Evolutionary conservation across 2,329 filamentous ascomycete genomes (phyloP).

Genomic region (Phymatotrichopsis omnivora): DNA sequence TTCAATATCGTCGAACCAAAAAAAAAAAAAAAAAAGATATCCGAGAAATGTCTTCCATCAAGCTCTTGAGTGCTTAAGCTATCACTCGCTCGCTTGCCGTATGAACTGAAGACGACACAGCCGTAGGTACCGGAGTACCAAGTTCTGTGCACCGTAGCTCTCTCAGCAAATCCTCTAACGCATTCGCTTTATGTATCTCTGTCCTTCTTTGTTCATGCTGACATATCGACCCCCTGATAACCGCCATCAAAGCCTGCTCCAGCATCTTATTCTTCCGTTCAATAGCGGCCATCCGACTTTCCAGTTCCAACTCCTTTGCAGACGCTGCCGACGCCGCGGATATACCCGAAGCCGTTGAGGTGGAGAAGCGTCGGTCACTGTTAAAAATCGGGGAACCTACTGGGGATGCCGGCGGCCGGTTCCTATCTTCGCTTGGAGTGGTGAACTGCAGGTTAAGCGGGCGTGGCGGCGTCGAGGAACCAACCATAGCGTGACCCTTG

Average conservation of each 20-base stretch:
- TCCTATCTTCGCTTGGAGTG: not conserved
- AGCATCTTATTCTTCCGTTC: constrained; percentile 30
- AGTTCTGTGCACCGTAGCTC: too few species aligned
- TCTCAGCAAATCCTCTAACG: constrained; percentile 23
- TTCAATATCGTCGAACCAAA: too few species aligned
- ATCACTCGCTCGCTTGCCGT: too few species aligned
- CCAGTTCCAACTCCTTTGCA: constrained; percentile 22
- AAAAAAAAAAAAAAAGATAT: too few species aligned
- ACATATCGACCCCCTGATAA: constrained; percentile 28
- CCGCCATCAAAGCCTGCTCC: constrained; percentile 30
- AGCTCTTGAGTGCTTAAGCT: too few species aligned
- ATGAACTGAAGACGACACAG: too few species aligned
- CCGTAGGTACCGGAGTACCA: too few species aligned
- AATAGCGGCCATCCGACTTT: constrained; percentile 27
- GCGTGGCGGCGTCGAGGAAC: constrained; percentile 9
- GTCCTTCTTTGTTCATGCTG: constrained; percentile 17
- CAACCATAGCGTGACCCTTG: too few species aligned
- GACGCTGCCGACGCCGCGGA: not conserved
- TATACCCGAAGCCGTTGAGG: not conserved
- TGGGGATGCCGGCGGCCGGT: not conserved
- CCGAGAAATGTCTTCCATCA: too few species aligned
- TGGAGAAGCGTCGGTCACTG: too few species aligned
- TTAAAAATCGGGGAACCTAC: not conserved
- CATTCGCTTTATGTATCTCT: constrained; percentile 22
- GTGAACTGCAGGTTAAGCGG: not conserved